phyloP scores from a whole-genome alignment of 306 rosid genomes.

The Dalbergia cochinchinensis region DNA sequence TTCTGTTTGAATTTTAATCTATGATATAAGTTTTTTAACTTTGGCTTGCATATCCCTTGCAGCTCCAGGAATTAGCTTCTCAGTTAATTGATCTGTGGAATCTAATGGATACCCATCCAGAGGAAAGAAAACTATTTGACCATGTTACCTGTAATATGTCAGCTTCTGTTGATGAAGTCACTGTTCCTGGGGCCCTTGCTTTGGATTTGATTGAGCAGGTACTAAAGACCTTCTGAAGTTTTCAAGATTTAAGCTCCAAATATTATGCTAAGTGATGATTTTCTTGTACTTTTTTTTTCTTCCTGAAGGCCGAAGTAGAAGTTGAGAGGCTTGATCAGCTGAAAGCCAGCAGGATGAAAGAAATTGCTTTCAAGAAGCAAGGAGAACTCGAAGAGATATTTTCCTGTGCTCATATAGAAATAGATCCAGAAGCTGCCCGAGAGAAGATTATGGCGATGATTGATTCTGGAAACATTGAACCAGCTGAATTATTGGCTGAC shows the following conservation, averaged over 20 bases:
- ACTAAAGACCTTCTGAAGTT: constrained; percentile 42
- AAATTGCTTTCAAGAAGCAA: constrained; percentile 97
- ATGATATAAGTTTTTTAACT: background rate
- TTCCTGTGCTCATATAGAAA: constrained; percentile 84
- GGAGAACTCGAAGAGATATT: constrained; percentile 91
- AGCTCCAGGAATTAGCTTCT: constrained; percentile 97
- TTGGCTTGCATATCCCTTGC: constrained; percentile 39
- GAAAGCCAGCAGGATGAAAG: constrained; percentile 98
- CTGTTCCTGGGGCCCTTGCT: constrained; percentile 96
- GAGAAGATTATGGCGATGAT: constrained; percentile 87
- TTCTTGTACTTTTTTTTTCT: background rate
- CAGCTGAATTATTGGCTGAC: constrained; percentile 87
- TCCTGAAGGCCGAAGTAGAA: constrained; percentile 91
- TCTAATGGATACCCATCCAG: constrained; percentile 94
- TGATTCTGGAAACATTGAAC: constrained; percentile 88
- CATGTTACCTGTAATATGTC: constrained; percentile 97
- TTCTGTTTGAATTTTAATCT: constrained; percentile 27
- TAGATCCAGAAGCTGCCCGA: constrained; percentile 90
- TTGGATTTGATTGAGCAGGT: constrained; percentile 94
- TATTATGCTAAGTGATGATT: constrained; percentile 27
- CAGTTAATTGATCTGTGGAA: constrained; percentile 96
- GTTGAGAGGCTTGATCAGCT: constrained; percentile 98
- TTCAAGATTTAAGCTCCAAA: constrained; percentile 18
- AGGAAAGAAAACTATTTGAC: constrained; percentile 88
- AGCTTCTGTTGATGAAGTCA: constrained; percentile 97